Conservation (phyloP, 805 yeast species). For the Nakazawaea holstii region DNA sequence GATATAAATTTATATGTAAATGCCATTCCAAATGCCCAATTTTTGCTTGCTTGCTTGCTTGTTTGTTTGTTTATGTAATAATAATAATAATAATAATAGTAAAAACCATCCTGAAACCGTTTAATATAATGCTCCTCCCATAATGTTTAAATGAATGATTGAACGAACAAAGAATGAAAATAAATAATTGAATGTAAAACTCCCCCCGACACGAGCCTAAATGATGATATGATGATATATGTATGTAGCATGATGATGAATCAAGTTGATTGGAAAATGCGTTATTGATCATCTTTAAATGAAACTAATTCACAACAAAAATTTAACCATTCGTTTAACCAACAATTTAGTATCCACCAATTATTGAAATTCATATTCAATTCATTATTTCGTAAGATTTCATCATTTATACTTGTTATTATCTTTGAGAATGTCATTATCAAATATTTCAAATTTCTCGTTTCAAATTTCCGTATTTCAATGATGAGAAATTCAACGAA, state of each 20-base stretch:
- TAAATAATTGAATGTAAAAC: no score
- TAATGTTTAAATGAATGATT: no score
- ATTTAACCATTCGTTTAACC: constrained; percentile 10
- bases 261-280: background rate
- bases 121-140: no score
- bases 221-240: no score
- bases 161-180: no score
- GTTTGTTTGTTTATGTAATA: no score
- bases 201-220: no score
- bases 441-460: background rate
- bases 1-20: background rate
- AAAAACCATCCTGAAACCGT: no score
- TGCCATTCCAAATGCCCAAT: no score
- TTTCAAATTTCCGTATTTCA: constrained; percentile 4
- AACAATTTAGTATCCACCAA: constrained; percentile 11
- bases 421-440: constrained; percentile 5
- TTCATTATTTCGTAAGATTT: constrained; percentile 3
- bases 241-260: background rate
- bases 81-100: no score
- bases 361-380: constrained; percentile 5
- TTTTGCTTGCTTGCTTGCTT: no score
- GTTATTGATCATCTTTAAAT: constrained; percentile 1
- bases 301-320: constrained; percentile 6
- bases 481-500: constrained; percentile 3
- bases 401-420: constrained; percentile 9